These are phyloP conservation scores for Pyrenula aspistea DNA, from an alignment of 495 filamentous ascomycete genomes.

Conservation along the genomic window DNA sequence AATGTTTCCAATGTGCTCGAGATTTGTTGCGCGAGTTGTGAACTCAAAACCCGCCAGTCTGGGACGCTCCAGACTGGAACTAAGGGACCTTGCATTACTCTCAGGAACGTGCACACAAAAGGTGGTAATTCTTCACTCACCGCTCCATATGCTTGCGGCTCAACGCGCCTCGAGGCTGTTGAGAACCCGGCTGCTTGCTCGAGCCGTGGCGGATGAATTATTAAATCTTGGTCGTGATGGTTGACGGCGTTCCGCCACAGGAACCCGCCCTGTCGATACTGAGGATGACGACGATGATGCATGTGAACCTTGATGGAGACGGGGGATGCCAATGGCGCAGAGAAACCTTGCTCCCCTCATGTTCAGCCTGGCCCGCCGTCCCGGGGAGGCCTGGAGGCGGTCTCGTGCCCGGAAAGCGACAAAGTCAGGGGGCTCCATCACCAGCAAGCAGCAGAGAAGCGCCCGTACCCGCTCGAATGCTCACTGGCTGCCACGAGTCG, in stretches of 20 bases:
- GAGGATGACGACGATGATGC: background rate
- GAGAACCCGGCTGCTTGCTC: background rate
- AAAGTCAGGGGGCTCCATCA: background rate
- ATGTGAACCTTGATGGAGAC: background rate
- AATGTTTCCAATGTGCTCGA: background rate
- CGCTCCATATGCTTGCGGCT: background rate
- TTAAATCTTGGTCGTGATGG: too few species aligned
- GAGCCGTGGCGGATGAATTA: too few species aligned
- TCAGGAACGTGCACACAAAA: background rate
- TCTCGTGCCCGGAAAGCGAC: background rate
- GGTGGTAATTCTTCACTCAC: background rate
- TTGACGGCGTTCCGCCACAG: too few species aligned
- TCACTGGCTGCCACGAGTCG: background rate
- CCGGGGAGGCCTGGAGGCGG: background rate
- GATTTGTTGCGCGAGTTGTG: background rate
- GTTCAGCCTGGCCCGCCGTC: background rate
- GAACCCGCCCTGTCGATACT: too few species aligned
- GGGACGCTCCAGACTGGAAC: background rate
- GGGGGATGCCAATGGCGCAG: too few species aligned
- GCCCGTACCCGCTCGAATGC: constrained; percentile 6
- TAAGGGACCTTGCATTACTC: background rate
- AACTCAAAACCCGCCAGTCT: background rate
- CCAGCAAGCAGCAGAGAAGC: constrained; percentile 1
- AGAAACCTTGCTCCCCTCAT: background rate
- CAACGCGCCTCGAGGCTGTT: background rate